A percentile compares a stretch with the other conserved stretches of the same genome.
Conservation (phyloP, 106 monocot species). For the Dendrobium officinale region DNA sequence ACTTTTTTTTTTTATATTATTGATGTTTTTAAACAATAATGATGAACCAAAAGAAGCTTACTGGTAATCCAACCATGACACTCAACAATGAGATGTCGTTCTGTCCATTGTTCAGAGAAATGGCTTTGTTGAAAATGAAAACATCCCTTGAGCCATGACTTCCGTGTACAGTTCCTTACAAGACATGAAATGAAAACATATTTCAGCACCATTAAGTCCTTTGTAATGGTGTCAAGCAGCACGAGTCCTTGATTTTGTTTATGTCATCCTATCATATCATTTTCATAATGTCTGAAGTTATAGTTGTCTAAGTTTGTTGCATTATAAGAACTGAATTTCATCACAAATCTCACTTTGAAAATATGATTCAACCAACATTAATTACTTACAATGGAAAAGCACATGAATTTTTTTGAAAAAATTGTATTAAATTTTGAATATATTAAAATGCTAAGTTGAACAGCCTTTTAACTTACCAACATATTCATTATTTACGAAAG, state of each 20-base stretch:
- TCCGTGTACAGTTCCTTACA: constrained; percentile 59
- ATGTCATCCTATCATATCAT: neutral
- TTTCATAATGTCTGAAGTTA: neutral
- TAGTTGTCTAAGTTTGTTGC: neutral
- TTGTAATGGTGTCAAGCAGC: too few species aligned
- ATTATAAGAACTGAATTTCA: too few species aligned
- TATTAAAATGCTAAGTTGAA: too few species aligned
- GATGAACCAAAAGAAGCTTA: constrained; percentile 18
- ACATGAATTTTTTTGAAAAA: neutral
- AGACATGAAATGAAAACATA: neutral
- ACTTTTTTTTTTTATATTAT: too few species aligned
- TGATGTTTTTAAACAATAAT: neutral
- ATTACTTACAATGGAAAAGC: neutral
- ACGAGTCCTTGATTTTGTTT: too few species aligned
- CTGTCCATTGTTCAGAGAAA: constrained; percentile 39
- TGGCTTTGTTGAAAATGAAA: constrained; percentile 22
- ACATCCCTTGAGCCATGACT: constrained; percentile 7
- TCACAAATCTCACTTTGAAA: too few species aligned
- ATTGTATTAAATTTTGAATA: too few species aligned
- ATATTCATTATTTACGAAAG: constrained; percentile 57
- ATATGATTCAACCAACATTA: neutral
- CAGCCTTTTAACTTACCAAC: constrained; percentile 36
- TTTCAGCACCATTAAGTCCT: neutral
- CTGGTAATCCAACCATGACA: constrained; percentile 87
- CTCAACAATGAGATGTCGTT: constrained; percentile 81